phyloP scores from a whole-genome alignment of 164 flowering plant genomes.

The Vitis rupestris region DNA sequence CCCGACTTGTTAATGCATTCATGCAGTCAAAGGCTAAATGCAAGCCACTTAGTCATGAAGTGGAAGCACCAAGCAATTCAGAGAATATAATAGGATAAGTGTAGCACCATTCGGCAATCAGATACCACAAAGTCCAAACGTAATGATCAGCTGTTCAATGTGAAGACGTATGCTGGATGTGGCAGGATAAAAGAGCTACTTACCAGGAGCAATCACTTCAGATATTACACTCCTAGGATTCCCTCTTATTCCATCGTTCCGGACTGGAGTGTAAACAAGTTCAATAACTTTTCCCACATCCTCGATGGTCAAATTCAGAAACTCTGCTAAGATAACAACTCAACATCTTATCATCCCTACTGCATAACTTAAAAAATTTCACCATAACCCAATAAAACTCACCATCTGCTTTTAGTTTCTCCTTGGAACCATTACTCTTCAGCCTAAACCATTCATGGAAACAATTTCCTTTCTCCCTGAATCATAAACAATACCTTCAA shows the following conservation, averaged over 20 bases:
- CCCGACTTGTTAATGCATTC: too few relatives aligned
- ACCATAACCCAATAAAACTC: conserved; percentile 16
- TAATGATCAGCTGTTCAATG: too few relatives aligned
- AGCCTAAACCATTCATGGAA: conserved; percentile 84
- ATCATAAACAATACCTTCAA: conserved; percentile 8
- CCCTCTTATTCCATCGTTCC: conserved; percentile 77
- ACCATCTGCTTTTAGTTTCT: conserved; percentile 66
- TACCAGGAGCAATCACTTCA: conserved; percentile 80
- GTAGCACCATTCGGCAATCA: too few relatives aligned
- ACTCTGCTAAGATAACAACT: conserved; percentile 43
- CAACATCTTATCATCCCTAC: too few relatives aligned
- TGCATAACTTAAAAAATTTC: neutral
- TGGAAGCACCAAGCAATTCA: too few relatives aligned
- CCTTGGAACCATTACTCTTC: conserved; percentile 50
- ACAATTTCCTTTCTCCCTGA: conserved; percentile 81
- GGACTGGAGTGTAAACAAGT: conserved; percentile 79
- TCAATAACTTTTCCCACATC: conserved; percentile 79
- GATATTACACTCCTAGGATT: conserved; percentile 55
- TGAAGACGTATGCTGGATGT: neutral
- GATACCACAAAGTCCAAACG: too few relatives aligned
- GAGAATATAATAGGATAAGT: too few relatives aligned
- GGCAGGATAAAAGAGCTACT: conserved; percentile 11
- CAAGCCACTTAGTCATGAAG: too few relatives aligned
- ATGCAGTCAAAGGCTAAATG: too few relatives aligned
- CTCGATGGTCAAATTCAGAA: conserved; percentile 60